A percentile compares a stretch with the other conserved stretches of the same genome.
These are phyloP conservation scores for Eremothecium cymbalariae DNA, from an alignment of 1,139 yeast species.

Conservation along the genomic window DNA sequence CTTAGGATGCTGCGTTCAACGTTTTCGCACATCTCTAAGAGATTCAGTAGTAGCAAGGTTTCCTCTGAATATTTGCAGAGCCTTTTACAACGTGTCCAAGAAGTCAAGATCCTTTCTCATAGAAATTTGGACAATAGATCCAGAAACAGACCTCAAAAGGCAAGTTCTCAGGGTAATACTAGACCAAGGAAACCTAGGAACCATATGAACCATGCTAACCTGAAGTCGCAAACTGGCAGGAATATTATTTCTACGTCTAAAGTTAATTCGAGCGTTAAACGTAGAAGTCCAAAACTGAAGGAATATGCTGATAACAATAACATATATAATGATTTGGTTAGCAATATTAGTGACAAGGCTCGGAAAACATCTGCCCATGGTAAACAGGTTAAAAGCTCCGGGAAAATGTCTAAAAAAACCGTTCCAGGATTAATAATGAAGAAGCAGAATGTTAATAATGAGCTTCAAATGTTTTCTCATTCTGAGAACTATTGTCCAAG, in stretches of 20 bases:
- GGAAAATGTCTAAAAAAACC: constrained; percentile 8
- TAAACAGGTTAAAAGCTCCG: constrained; percentile 8
- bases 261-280: too few species aligned
- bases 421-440: constrained; percentile 10
- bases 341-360: constrained; percentile 2
- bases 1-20: constrained; percentile 1
- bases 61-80: constrained; percentile 23
- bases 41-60: constrained; percentile 18
- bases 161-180: constrained; percentile 5
- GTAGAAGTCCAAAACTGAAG: constrained; percentile 7
- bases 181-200: constrained; percentile 4
- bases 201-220: too few species aligned
- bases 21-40: constrained; percentile 5
- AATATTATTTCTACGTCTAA: too few species aligned
- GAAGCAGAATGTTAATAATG: constrained; percentile 4
- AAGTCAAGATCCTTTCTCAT: constrained; percentile 21
- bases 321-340: too few species aligned
- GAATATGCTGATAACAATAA: neutral
- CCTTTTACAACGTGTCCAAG: constrained; percentile 20
- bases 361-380: constrained; percentile 4
- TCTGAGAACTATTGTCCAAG: constrained; percentile 17
- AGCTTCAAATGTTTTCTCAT: constrained; percentile 7
- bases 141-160: too few species aligned
- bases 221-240: too few species aligned
- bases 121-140: too few species aligned